Conservation (phyloP, 805 yeast genomes). For the Candida ponderosae region DNA sequence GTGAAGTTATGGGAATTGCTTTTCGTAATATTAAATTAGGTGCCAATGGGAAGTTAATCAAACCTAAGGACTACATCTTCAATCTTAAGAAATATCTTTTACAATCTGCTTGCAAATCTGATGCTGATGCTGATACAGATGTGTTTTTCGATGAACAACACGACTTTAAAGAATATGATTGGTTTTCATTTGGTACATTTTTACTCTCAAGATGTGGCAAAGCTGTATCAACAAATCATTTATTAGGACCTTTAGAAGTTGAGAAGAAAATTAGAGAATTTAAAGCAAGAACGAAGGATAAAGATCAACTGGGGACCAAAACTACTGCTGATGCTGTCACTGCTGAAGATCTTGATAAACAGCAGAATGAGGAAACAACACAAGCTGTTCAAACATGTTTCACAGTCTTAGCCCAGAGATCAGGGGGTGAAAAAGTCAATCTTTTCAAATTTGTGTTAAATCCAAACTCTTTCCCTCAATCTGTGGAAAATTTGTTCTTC, state of each 20-base stretch:
- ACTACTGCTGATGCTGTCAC: slow-evolving; percentile 50
- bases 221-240: slow-evolving; percentile 47
- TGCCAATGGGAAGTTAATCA: slow-evolving; percentile 41
- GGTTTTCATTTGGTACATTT: slow-evolving; percentile 52
- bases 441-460: slow-evolving; percentile 64
- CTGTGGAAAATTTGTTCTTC: slow-evolving; percentile 79
- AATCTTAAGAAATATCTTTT: slow-evolving; percentile 31
- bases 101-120: slow-evolving; percentile 18
- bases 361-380: slow-evolving; percentile 55
- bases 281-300: slow-evolving; percentile 29
- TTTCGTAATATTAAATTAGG: slow-evolving; percentile 56
- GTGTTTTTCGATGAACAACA: slow-evolving; percentile 17
- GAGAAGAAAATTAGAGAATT: slow-evolving; percentile 37
- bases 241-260: slow-evolving; percentile 64
- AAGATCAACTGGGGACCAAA: slow-evolving; percentile 30
- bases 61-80: slow-evolving; percentile 37
- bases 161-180: slow-evolving; percentile 41
- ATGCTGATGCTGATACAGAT: slow-evolving; percentile 18
- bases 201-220: slow-evolving; percentile 37
- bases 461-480: slow-evolving; percentile 68
- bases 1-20: slow-evolving; percentile 57
- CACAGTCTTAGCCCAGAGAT: slow-evolving; percentile 26
- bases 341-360: slow-evolving; percentile 40
- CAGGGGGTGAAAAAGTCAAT: slow-evolving; percentile 35
- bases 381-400: slow-evolving; percentile 52